These are phyloP conservation scores for Rhododendron simsii DNA, from an alignment of 148 eudicot genomes.

Conservation along the genomic window DNA sequence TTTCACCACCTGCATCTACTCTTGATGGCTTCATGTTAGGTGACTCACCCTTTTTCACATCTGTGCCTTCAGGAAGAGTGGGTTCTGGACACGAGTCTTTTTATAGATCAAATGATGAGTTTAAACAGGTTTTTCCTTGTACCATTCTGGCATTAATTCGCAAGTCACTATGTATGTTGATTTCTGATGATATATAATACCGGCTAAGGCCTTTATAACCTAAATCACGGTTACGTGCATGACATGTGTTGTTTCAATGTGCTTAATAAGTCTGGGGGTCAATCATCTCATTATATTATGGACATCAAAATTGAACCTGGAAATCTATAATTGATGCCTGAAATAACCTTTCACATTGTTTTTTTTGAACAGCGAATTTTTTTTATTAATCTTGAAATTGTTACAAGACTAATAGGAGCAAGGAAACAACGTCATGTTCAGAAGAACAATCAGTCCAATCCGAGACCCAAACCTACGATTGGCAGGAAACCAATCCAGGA, in stretches of 20 bases:
- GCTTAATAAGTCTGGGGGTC: neutral
- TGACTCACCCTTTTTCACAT: conserved; percentile 94
- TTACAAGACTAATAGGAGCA: too few species aligned
- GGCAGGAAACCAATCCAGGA: too few species aligned
- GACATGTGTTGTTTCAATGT: neutral
- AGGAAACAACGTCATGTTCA: too few species aligned
- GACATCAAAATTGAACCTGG: neutral
- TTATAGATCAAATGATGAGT: conserved; percentile 84
- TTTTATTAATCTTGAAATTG: too few species aligned
- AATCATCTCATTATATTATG: neutral
- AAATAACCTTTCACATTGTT: neutral
- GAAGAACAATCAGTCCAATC: too few species aligned
- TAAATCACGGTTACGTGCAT: neutral
- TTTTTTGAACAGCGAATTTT: too few species aligned
- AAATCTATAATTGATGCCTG: neutral
- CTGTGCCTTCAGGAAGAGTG: conserved; percentile 99
- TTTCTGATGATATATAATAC: neutral
- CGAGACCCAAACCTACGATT: too few species aligned
- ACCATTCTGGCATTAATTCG: neutral
- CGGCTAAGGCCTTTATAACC: neutral
- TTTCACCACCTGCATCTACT: conserved; percentile 77
- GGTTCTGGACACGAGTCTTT: conserved; percentile 86
- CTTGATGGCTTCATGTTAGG: conserved; percentile 92
- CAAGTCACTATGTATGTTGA: neutral
- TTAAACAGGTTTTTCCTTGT: conserved; percentile 63